Percentiles rank a stretch among this genome's conserved stretches.
phyloP scores from a whole-genome alignment of 495 filamentous ascomycete species.

The Penicillium robsamsonii region DNA sequence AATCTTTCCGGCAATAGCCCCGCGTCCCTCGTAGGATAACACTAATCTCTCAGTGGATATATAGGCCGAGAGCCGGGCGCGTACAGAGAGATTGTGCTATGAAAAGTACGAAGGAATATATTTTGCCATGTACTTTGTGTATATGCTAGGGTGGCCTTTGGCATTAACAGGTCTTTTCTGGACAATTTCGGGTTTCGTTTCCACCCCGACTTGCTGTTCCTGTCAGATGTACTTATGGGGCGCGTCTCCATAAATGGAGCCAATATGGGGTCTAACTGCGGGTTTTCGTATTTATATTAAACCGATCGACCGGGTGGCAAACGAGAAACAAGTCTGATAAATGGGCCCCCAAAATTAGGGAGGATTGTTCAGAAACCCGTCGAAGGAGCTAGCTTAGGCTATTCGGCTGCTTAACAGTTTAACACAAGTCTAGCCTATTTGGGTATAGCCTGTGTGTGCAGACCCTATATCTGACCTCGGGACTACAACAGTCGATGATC shows the following conservation, averaged over 20 bases:
- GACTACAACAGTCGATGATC: too few relatives aligned
- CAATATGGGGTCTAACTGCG: background rate
- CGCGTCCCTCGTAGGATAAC: background rate
- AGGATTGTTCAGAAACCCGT: background rate
- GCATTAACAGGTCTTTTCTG: background rate
- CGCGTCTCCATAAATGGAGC: background rate
- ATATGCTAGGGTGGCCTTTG: background rate
- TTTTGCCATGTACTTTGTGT: background rate
- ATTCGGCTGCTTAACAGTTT: background rate
- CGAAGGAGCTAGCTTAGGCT: background rate
- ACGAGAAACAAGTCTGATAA: background rate
- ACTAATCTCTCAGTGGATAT: constrained; percentile 1
- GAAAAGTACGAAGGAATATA: too few relatives aligned
- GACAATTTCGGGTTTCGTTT: background rate
- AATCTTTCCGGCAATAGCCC: background rate
- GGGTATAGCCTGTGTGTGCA: background rate
- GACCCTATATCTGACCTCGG: background rate
- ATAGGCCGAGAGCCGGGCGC: background rate
- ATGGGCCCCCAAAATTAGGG: background rate
- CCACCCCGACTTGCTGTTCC: background rate
- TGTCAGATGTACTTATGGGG: constrained; percentile 1
- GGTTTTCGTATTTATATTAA: background rate
- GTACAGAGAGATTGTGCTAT: background rate
- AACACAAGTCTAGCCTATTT: background rate
- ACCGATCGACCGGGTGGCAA: background rate